Conservation (phyloP, 176 grass and related monocot genomes). For the Tillandsia fasciculata region DNA sequence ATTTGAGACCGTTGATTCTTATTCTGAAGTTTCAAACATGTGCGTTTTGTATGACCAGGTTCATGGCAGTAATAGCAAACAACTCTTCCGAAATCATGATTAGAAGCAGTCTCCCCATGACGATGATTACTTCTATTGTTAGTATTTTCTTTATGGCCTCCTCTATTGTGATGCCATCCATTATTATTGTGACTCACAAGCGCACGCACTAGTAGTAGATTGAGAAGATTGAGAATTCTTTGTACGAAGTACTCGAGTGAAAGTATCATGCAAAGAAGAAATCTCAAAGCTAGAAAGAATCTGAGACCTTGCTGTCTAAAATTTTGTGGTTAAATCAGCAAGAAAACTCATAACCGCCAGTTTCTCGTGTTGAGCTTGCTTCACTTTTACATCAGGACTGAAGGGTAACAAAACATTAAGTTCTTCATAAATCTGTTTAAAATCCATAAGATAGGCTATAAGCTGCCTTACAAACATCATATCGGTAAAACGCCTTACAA, state of each 20-base stretch:
- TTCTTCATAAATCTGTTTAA: neutral
- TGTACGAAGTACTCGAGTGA: neutral
- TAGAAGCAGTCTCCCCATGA: too few species aligned
- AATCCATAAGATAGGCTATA: neutral
- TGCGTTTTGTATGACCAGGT: neutral
- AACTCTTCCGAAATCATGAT: neutral
- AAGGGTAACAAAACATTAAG: neutral
- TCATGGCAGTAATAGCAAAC: slow-evolving; percentile 1
- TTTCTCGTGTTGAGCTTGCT: neutral
- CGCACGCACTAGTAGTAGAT: neutral
- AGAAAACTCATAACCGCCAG: neutral
- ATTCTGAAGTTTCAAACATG: neutral
- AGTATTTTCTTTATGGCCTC: neutral
- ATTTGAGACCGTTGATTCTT: too few species aligned
- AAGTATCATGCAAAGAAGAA: neutral
- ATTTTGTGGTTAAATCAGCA: neutral
- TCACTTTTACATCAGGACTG: neutral
- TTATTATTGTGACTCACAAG: neutral
- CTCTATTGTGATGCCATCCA: neutral
- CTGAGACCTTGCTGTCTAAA: neutral
- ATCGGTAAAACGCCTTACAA: neutral
- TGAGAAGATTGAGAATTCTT: neutral
- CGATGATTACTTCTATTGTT: too few species aligned
- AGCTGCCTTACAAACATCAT: too few species aligned
- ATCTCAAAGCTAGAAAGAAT: neutral